Conservation (phyloP, 169 alveolate species). For the Eimeria sp. region DNA sequence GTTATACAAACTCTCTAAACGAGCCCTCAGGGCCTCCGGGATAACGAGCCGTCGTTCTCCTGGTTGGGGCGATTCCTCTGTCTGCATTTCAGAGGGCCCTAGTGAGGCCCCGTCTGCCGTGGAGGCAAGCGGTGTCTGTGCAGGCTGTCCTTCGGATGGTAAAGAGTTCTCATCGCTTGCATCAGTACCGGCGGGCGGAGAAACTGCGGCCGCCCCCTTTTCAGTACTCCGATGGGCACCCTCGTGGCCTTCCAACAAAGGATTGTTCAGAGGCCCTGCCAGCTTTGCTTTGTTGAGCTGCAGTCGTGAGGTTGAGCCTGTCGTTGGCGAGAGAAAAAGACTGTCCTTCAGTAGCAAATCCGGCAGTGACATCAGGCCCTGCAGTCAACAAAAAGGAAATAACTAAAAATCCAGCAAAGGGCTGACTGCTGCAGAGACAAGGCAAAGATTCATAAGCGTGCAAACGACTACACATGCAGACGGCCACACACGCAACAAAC, state of each 20-base stretch:
- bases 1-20: constrained; percentile 73
- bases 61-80: constrained; percentile 13
- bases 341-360: constrained; percentile 79
- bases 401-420: background rate
- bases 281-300: background rate
- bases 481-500: background rate
- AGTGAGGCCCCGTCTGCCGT: background rate
- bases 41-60: constrained; percentile 58
- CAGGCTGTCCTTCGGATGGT: constrained; percentile 17
- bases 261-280: constrained; percentile 69
- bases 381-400: background rate
- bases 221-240: background rate
- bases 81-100: background rate
- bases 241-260: constrained; percentile 29
- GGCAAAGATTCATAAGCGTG: background rate
- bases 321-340: constrained; percentile 46
- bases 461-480: background rate
- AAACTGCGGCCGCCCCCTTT: background rate
- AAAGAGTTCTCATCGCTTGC: constrained; percentile 12
- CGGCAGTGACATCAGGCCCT: constrained; percentile 84
- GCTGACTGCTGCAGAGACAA: background rate
- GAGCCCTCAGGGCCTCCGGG: constrained; percentile 67
- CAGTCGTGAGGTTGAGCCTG: background rate
- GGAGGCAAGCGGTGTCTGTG: background rate
- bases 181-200: background rate